Base-by-base conservation (phyloP, 768 basidiomycete species). In the Amanita subjunquillea region DNA sequence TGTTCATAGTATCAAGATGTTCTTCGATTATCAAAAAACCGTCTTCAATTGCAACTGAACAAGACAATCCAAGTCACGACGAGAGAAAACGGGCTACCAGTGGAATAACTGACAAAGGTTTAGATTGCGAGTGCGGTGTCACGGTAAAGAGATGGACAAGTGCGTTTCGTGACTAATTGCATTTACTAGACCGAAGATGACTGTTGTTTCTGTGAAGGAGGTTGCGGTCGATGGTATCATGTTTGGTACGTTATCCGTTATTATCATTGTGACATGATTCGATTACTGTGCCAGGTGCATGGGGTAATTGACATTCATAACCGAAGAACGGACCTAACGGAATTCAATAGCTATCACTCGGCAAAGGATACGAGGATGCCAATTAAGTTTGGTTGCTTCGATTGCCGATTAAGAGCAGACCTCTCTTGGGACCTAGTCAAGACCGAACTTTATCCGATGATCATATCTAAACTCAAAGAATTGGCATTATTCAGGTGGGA, bases 181-280 rank as follows among this genome's bases (percentile, higher is more conserved):
- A 4, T 13, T 54, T 54, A 27, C 7, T 60, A 88, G 85, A 59
- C 71, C 13, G 80, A 82, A 27, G 83, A 84, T 56, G 71, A 75
- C 22, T 60, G 58, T 27, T 74, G 79, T 52, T 73, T 78, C 51
- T 91, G 88, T 59, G 86, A 90, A 54, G 82, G 80, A 7, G 78
- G 73, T n/a, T 90, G 89, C 64, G 70, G 70, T 15, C 75, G 70
- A 53, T 89, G 87, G 87, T 84, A 77, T 61, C 89, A 91, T 63
- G 59, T 81, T 40, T 91, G 88, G 88, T 88, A 51, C 6, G 6
- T 29, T 20, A 20, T n/a, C 23, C 38, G 8, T 46, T 7, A 0
- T 20, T 29, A 7, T 12, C 12, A 29, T 15, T 7, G 39, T 30
- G 34, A 37, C 48, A 40, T 46, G 40, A 27, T 32, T 38, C 50